A percentile compares a stretch with the other conserved stretches of the same genome.
These are phyloP conservation scores for Termitomyces sp. DNA, from an alignment of 768 basidiomycete genomes.

Conservation along the genomic window DNA sequence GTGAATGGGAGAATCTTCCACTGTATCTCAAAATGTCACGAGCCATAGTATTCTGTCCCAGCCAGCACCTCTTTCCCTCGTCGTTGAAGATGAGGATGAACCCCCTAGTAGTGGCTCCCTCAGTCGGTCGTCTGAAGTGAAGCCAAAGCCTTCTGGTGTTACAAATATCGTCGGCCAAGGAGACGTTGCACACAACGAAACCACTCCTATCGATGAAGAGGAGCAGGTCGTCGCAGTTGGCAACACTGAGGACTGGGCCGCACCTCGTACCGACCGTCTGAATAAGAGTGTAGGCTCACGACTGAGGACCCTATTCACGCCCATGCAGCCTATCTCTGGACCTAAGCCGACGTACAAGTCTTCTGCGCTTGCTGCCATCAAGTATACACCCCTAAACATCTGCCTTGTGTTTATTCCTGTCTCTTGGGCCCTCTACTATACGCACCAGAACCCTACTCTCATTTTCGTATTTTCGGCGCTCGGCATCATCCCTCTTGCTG, in stretches of 20 bases:
- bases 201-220: background rate
- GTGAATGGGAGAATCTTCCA: conserved; percentile 3
- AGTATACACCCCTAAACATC: background rate
- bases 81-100: conserved; percentile 42
- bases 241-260: background rate
- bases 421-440: background rate
- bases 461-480: background rate
- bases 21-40: background rate
- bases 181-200: background rate
- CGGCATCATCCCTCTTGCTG: background rate
- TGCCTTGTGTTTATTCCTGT: background rate
- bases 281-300: background rate
- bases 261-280: background rate
- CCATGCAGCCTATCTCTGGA: background rate
- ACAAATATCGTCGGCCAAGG: background rate
- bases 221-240: background rate
- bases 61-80: conserved; percentile 28
- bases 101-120: conserved; percentile 41
- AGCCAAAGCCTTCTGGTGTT: conserved; percentile 30
- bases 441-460: background rate
- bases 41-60: conserved; percentile 24
- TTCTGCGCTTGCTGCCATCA: background rate
- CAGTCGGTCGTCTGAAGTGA: conserved; percentile 33
- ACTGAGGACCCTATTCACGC: background rate
- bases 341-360: conserved; percentile 1